Conservation (phyloP, 1,284 basidiomycete species). For the Fomitopsis palustris region DNA sequence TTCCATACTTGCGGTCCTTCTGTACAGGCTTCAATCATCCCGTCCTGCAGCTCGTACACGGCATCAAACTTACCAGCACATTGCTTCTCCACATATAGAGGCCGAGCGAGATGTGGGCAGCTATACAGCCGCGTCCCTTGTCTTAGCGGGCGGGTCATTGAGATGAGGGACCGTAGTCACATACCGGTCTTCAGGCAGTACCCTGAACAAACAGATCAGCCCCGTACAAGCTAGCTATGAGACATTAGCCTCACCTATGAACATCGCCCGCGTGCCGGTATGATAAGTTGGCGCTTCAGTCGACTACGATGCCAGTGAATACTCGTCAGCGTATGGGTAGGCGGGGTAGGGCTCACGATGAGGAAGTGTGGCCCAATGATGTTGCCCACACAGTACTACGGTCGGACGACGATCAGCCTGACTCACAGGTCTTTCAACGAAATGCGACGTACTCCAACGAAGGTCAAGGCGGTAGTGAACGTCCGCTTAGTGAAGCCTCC, state of each 20-base stretch:
- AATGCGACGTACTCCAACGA: conserved; percentile 15
- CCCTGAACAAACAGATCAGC: background rate
- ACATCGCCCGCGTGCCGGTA: conserved; percentile 16
- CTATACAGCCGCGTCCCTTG: background rate
- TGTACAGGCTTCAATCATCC: background rate
- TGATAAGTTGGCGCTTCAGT: conserved; percentile 8
- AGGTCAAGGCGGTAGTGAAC: conserved; percentile 22
- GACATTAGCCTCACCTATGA: conserved; percentile 10
- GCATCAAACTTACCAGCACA: conserved; percentile 7
- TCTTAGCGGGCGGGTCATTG: background rate
- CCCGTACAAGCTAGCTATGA: background rate
- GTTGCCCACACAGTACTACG: conserved; percentile 18
- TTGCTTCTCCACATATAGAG: conserved; percentile 20
- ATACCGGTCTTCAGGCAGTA: conserved; percentile 18
- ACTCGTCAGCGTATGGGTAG: background rate
- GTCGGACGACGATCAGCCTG: background rate
- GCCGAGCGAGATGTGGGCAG: conserved; percentile 14
- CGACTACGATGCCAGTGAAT: background rate
- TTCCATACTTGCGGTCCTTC: conserved; percentile 17
- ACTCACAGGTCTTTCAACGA: too few species aligned
- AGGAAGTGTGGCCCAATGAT: conserved; percentile 19
- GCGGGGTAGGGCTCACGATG: conserved; percentile 5
- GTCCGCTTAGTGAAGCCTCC: conserved; percentile 30
- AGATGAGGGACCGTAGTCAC: background rate
- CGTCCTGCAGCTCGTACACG: too few species aligned